Conservation (phyloP, 2,329 filamentous ascomycete genomes). For the Cercospora zeina region DNA sequence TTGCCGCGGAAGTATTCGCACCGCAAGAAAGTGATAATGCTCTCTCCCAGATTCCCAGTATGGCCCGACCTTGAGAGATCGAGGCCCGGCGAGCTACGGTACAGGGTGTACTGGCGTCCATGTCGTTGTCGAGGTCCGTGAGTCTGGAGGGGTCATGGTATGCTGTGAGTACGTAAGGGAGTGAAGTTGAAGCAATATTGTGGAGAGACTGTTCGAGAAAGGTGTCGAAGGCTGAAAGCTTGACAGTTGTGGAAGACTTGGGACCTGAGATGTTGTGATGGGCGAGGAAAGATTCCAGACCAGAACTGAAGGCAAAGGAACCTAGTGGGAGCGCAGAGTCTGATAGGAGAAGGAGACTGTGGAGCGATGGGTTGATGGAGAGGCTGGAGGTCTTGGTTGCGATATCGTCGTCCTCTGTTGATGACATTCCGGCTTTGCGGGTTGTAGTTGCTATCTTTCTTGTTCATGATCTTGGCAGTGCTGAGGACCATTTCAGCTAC, state of each 20-base stretch:
- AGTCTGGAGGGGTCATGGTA: slow-evolving; percentile 58
- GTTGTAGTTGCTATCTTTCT: not conserved
- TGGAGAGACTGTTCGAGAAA: slow-evolving; percentile 72
- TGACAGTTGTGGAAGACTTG: slow-evolving; percentile 31
- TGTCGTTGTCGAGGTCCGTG: slow-evolving; percentile 66
- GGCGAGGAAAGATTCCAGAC: slow-evolving; percentile 77
- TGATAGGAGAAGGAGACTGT: slow-evolving; percentile 73
- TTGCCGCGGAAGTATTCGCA: slow-evolving; percentile 9
- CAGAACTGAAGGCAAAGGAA: slow-evolving; percentile 83
- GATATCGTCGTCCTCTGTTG: not conserved
- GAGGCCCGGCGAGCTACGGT: slow-evolving; percentile 76
- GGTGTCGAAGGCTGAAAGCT: slow-evolving; percentile 53
- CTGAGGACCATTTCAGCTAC: not conserved
- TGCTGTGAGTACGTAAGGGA: slow-evolving; percentile 73
- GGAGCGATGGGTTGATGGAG: slow-evolving; percentile 44
- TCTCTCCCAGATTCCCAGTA: slow-evolving; percentile 72
- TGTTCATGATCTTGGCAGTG: not conserved
- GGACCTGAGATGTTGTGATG: slow-evolving; percentile 51
- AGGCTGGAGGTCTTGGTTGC: not conserved
- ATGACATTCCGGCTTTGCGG: not conserved
- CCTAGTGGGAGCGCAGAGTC: slow-evolving; percentile 80
- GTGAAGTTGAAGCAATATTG: slow-evolving; percentile 68
- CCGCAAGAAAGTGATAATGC: slow-evolving; percentile 30
- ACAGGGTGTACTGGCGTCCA: slow-evolving; percentile 75
- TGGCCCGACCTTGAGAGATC: slow-evolving; percentile 71